Conservation (phyloP, 163 green algal genomes). For the Scenedesmus sp. region DNA sequence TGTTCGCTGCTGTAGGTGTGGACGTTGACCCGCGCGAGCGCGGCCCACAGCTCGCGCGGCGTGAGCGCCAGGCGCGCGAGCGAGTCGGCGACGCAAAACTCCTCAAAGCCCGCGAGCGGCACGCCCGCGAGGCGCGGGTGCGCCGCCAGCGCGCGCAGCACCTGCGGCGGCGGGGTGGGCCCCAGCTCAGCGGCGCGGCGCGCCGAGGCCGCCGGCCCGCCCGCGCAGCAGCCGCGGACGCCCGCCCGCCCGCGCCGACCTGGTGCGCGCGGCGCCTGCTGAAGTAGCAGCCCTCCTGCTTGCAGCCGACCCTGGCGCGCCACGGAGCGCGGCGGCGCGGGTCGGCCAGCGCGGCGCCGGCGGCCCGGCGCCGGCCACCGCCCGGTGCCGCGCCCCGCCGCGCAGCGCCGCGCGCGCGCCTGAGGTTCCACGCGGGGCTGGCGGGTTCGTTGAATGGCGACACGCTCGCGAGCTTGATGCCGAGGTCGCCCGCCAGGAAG, state of each 20-base stretch:
- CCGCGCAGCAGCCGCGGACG: too few species aligned
- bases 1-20: constrained; percentile 31
- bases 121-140: neutral
- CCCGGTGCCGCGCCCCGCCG: too few species aligned
- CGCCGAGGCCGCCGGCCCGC: too few species aligned
- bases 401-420: too few species aligned
- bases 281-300: constrained; percentile 31
- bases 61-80: neutral
- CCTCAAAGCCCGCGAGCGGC: constrained; percentile 16
- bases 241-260: too few species aligned
- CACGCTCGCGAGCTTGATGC: constrained; percentile 11
- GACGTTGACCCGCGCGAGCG: constrained; percentile 5
- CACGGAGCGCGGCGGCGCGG: too few species aligned
- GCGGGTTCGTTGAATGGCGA: constrained; percentile 34
- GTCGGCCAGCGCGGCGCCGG: too few species aligned
- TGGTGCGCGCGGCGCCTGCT: constrained; percentile 5
- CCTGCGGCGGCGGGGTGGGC: neutral
- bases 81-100: constrained; percentile 33
- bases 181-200: too few species aligned
- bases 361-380: too few species aligned
- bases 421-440: constrained; percentile 19
- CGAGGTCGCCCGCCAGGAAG: neutral
- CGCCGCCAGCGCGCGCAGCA: constrained; percentile 22
- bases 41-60: neutral
- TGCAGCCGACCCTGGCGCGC: neutral